Conservation (phyloP, 345 rosid genomes). For the Gossypioides kirkii region DNA sequence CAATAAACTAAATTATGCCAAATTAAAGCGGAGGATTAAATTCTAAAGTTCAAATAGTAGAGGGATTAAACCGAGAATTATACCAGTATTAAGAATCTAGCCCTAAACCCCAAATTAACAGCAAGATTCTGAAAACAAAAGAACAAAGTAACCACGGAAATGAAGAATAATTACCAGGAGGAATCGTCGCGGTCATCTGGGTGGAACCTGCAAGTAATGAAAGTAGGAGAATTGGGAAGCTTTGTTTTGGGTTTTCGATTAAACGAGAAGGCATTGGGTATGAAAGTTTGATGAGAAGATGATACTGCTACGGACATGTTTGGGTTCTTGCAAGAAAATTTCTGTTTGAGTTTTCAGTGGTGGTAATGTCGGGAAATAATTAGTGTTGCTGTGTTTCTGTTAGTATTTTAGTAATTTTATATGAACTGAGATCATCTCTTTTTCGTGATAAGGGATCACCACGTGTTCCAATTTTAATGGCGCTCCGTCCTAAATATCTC, state of each 20-base stretch:
- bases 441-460: slow-evolving; percentile 41
- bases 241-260: slow-evolving; percentile 30
- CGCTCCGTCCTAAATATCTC: neutral
- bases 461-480: slow-evolving; percentile 42
- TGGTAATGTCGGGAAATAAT: neutral
- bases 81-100: neutral
- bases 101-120: neutral
- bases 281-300: slow-evolving; percentile 46
- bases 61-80: neutral
- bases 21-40: too few relatives aligned
- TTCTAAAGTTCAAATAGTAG: too few relatives aligned
- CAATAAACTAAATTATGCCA: too few relatives aligned
- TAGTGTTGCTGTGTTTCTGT: neutral
- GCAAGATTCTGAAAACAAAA: neutral
- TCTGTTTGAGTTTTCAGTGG: neutral
- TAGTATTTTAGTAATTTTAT: neutral
- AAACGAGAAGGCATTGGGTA: slow-evolving; percentile 31
- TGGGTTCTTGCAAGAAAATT: neutral
- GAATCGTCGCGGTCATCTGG: slow-evolving; percentile 30
- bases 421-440: neutral
- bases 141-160: neutral
- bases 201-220: slow-evolving; percentile 33
- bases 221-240: slow-evolving; percentile 12
- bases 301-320: slow-evolving; percentile 49
- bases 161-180: slow-evolving; percentile 29